Conservation (phyloP, 805 yeast genomes). For the Candida namnaoensis region DNA sequence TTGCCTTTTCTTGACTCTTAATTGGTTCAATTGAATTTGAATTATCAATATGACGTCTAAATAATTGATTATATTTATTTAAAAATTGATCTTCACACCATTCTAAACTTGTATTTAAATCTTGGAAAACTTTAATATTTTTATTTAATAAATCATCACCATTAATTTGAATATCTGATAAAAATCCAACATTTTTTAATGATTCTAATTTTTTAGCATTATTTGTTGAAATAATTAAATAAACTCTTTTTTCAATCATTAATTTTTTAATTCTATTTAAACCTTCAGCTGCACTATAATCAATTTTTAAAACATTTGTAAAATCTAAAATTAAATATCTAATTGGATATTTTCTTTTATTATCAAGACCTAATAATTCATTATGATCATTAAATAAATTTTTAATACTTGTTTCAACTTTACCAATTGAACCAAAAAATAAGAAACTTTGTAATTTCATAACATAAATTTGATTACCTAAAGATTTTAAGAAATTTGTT, state of each 20-base stretch:
- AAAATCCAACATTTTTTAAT: conserved; percentile 75
- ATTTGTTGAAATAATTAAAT: conserved; percentile 73
- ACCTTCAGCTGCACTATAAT: conserved; percentile 95
- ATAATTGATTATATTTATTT: conserved; percentile 25
- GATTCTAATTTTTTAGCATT: conserved; percentile 59
- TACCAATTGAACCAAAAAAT: conserved; percentile 93
- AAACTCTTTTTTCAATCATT: conserved; percentile 58
- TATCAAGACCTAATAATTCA: conserved; percentile 3
- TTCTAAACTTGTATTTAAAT: conserved; percentile 82
- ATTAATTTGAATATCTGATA: conserved; percentile 36
- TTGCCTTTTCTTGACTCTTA: background rate
- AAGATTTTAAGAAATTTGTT: conserved; percentile 72
- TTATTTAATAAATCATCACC: conserved; percentile 19
- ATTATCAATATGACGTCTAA: no score
- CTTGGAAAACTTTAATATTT: conserved; percentile 57
- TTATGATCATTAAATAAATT: conserved; percentile 42
- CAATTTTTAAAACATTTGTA: conserved; percentile 71
- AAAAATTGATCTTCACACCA: conserved; percentile 95
- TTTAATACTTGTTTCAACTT: conserved; percentile 73
- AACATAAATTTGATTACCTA: conserved; percentile 86
- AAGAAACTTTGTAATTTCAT: conserved; percentile 81
- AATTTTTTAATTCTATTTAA: conserved; percentile 80
- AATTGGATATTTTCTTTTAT: conserved; percentile 41
- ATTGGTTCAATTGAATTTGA: background rate
- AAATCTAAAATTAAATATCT: conserved; percentile 80